Base-by-base conservation (phyloP, 306 rosid genomes). In the Cicer cuneatum region DNA sequence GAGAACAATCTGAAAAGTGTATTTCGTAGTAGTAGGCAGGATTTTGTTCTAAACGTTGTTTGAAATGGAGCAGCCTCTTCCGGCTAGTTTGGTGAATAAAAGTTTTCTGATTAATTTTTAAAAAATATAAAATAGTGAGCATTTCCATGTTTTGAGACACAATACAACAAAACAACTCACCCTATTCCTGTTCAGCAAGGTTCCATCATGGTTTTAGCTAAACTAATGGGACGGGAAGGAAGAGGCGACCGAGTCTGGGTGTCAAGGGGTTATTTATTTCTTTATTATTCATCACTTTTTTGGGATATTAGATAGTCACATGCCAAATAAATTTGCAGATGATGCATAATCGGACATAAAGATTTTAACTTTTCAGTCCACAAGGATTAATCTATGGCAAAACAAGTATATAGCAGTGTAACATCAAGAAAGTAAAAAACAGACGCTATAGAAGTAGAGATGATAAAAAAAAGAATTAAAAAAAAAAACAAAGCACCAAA, bases 371-470 rank as follows among this genome's bases (percentile, higher is more conserved):
- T 66, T 24, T 57, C 47, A 19, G 10, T 42, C 12, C 42, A 64
- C 13, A 21, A 21, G 24, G 24, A 21, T 21, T 21, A 21, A 21
- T 2, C 60, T n/a, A 42, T 68, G 47, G 18, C 64, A 46, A 45
- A 38, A 33, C 41, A 62, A 42, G 54, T 46, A 49, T 15, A 54
- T 63, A 68, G 60, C 63, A 66, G 12, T 13, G 71, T 21, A 69
- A 46, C 58, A 47, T 58, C 71, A 40, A 61, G 62, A 46, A 42
- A 76, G 51, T 5, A 51, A 70, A 43, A 2, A n/a, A 5, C 21
- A 66, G 21, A 60, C 59, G 43, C 52, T 14, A n/a, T n/a, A n/a
- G n/a, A n/a, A n/a, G n/a, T n/a, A 73, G 39, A 58, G 78, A 77
- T 10, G 71, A 46, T 40, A 16, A 79, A 66, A 46, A 14, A 48